Conservation (phyloP, 345 rosid species). For the Salix purpurea region DNA sequence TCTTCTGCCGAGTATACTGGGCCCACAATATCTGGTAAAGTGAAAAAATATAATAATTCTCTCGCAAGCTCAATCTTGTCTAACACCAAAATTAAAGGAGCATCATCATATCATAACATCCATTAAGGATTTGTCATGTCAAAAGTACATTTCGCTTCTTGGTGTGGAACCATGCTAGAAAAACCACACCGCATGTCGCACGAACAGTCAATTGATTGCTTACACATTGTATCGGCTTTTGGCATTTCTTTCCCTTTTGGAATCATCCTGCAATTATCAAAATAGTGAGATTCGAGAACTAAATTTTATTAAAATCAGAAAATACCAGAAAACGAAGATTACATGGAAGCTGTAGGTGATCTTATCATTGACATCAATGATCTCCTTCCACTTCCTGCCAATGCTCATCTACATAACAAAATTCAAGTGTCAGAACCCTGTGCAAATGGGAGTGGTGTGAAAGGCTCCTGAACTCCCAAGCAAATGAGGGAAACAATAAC, state of each 20-base stretch:
- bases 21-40: not conserved
- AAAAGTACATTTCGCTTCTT: slow-evolving; percentile 1
- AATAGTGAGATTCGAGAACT: slow-evolving; percentile 2
- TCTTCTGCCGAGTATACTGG: not conserved
- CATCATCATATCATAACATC: not conserved
- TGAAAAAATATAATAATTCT: not conserved
- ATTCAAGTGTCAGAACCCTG: not conserved
- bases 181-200: not conserved
- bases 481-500: not conserved
- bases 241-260: slow-evolving; percentile 49
- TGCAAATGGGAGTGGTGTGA: not conserved
- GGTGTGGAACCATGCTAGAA: not conserved
- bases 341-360: slow-evolving; percentile 80
- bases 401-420: slow-evolving; percentile 57
- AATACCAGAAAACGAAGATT: slow-evolving; percentile 16
- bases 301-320: not conserved
- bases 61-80: not conserved
- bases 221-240: slow-evolving; percentile 67
- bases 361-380: slow-evolving; percentile 64
- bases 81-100: not conserved
- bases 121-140: not conserved
- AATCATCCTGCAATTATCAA: slow-evolving; percentile 62
- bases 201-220: slow-evolving; percentile 12
- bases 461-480: not conserved
- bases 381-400: slow-evolving; percentile 96